Base-by-base conservation (phyloP, 2,329 filamentous ascomycete genomes). In the Fusarium ramigenum region DNA sequence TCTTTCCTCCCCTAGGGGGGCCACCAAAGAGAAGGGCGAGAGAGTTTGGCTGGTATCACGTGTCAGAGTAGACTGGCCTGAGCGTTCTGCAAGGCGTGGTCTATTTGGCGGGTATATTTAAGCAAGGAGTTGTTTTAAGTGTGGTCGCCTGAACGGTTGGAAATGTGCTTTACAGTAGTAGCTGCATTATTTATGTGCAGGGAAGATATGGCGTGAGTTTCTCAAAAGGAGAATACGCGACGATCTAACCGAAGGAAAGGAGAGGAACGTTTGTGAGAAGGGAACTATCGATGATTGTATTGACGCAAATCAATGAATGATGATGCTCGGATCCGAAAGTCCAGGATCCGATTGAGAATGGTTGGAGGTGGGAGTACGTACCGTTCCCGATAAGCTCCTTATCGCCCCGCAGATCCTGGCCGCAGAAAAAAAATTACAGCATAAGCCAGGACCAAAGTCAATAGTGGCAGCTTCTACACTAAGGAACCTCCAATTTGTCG, bases 341-440 rank as follows among this genome's bases (percentile, higher is more conserved):
- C 37, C 8, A 62, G 25, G 18, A 28, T 21, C 15, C n/a, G 16
- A 46, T n/a, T 15, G 28, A 39, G 23, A 46, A 36, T 32, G 25
- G 18, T 36, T 36, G 36, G 30, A 30, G 34, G n/a, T 30, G 23
- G 11, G n/a, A 62, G 62, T 75, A 77, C 75, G 76, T 78, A 76
- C 61, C 40, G 12, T 19, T 44, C 7, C 7, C 40, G 76, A 78
- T 78, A 78, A 77, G 60, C 40, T 39, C 54, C 73, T 78, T 78
- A 78, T 78, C 76, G 76, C 76, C 76, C 76, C 76, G 75, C 76
- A 77, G 53, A 64, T 62, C 50, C 44, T 57, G 25, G 34, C 30
- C 52, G 44, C 49, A 66, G 65, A 37, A 78, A 78, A 78, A 78
- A 77, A 75, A 74, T 63, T 71, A 69, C 62, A 59, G 42, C 34